phyloP scores from a whole-genome alignment of 208 protist genomes.

The Entamoeba dispar region DNA sequence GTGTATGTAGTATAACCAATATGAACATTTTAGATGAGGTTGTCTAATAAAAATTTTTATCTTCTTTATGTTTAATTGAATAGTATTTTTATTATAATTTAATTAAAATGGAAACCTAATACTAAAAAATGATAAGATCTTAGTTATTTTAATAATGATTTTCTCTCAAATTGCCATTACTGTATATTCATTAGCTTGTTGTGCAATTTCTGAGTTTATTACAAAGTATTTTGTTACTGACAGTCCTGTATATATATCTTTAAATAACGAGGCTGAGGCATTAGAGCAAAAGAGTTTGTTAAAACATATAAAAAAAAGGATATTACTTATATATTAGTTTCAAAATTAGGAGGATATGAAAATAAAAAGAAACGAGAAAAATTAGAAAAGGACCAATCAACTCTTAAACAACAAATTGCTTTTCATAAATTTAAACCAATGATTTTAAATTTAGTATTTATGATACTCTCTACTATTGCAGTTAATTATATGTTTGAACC shows the following conservation, averaged over 20 bases:
- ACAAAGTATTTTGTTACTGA: not conserved
- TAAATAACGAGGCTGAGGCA: not conserved
- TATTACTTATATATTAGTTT: not conserved
- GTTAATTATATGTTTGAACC: not conserved
- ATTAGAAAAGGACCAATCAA: not conserved
- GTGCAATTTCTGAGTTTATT: not conserved
- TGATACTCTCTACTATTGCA: not conserved
- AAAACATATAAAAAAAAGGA: not conserved
- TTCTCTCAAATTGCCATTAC: too few species aligned
- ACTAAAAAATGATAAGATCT: too few species aligned
- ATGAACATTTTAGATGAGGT: too few species aligned
- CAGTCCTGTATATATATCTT: not conserved
- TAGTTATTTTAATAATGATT: too few species aligned
- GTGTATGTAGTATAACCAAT: too few species aligned
- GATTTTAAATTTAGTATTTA: not conserved
- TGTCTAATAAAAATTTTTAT: too few species aligned
- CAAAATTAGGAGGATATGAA: not conserved
- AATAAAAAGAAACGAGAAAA: not conserved
- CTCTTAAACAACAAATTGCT: not conserved
- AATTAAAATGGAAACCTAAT: too few species aligned
- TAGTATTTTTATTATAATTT: too few species aligned
- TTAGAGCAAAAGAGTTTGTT: not conserved
- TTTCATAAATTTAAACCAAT: not conserved
- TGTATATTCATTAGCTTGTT: not conserved
- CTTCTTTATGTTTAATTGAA: too few species aligned